Base-by-base conservation (phyloP, 2,329 filamentous ascomycete species). In the Phyllosticta citribraziliensis region DNA sequence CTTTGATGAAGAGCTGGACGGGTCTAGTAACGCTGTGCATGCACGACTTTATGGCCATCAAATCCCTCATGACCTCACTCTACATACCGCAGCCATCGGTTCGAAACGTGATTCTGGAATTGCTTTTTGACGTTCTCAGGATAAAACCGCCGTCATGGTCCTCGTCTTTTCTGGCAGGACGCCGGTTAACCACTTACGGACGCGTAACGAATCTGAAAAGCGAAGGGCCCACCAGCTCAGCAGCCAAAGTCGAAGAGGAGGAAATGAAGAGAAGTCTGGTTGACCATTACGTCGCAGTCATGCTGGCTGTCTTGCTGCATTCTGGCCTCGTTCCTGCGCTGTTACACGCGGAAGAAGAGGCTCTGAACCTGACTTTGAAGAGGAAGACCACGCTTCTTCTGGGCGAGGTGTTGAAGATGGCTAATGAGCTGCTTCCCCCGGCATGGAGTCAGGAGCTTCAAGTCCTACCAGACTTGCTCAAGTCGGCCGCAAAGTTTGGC, bases 101-200 rank as follows among this genome's bases (percentile, higher is more conserved):
- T 9, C 77, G 84, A 56, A 91, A 96, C 69, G 87, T 92, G 0
- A 85, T 97, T 19, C 81, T 99, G 63, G 94, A 99, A 71, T 78
- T 99, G 12, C 75, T 99, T 19, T 97, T 95, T 67, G 85, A 87
- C 67, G 82, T 87, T 20, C 76, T 99, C 57, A 86, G 93, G 40
- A 97, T 99, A 70, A 97, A 97, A 67, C 88, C 92, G 62, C 86
- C 94, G 52, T 87, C 91, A 9, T 99, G 94, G 94, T 95, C 94
- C 8, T 92, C 91, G 0, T 95, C 93, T 0, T 99, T 96, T 72
- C 82, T 99, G 55, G 94, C 95, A 40, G 95, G 94, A 8, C 84
- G 94, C 65, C 83, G 95, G 63, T 79, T 99, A 55, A 99, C 95
- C 0, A 99, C 94, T 0, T 99, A 99, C 72, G 93, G 92, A n/a